Evolutionary conservation across 768 basidiomycete species (phyloP), one percentile per base, ranked within the genome.

Genomic region (Mycena crocata): DNA sequence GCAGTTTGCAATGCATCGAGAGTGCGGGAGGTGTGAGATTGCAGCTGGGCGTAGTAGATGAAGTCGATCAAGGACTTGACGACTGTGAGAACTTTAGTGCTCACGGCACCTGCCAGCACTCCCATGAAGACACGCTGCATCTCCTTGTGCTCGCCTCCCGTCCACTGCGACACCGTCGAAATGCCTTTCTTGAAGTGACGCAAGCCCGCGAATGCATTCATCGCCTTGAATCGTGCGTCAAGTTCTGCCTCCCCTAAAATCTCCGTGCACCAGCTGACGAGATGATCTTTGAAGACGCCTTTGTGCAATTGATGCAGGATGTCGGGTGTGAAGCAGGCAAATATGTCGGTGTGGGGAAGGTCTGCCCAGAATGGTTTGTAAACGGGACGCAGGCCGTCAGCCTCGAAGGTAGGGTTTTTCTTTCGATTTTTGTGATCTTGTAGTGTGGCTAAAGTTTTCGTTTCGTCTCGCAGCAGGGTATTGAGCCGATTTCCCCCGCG

Each of bases 231-330:
- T 1, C 78, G 72, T 0, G 35, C 32, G 62, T 82, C 80, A 21
- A 81, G 44, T 54, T 80, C 79, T 2, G 69, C 46, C 1, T 62
- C 49, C 28, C 50, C 71, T 28, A 71, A 40, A 30, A 68, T 69
- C 66, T 32, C 34, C 6, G 65, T 65, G 10, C 63, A 69, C 81
- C 80, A 82, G 5, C 61, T 59, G 1, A 77, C 71, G 0, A 79
- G 46, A 57, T 82, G 80, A 57, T 80, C 75, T 50, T 77, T 79
- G 75, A 82, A 79, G 14, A 81, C 57, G 0, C 82, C 82, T 56
- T 83, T 79, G 68, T 81, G 78, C 1, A 83, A 64, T 66, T 83
- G 80, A 65, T 83, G 82, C 6, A 83, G 74, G 40, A 81, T 50
- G 37, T 37, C 37, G 37, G 37, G 37, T 37, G 37, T 37, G 17